These are phyloP conservation scores for Trichophyton rubrum DNA, from an alignment of 2,329 filamentous ascomycete species.

Conservation along the genomic window DNA sequence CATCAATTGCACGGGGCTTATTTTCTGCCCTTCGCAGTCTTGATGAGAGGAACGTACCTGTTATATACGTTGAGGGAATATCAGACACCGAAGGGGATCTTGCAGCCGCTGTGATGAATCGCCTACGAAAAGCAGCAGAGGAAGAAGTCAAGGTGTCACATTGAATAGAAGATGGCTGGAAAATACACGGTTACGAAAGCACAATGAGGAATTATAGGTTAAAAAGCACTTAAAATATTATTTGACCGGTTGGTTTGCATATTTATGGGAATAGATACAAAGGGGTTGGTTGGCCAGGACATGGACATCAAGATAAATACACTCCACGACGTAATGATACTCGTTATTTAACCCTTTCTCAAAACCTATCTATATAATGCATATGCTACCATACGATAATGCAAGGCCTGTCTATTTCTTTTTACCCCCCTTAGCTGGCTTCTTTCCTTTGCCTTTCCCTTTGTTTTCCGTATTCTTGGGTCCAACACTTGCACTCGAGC, in stretches of 20 bases:
- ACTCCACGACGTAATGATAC: too few relatives aligned
- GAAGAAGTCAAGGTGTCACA: constrained; percentile 36
- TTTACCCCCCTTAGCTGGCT: constrained; percentile 25
- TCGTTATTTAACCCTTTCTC: too few relatives aligned
- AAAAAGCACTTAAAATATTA: not conserved
- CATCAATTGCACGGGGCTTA: constrained; percentile 68
- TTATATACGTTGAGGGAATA: constrained; percentile 86
- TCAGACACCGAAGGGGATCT: constrained; percentile 58
- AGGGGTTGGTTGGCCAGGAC: too few relatives aligned
- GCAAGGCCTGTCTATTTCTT: constrained; percentile 13
- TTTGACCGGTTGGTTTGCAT: not conserved
- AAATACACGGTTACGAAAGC: not conserved
- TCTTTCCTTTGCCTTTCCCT: constrained; percentile 17
- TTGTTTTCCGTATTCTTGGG: constrained; percentile 14
- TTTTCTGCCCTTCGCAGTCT: constrained; percentile 80
- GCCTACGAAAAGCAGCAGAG: constrained; percentile 62
- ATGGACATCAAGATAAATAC: too few relatives aligned
- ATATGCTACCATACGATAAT: not conserved
- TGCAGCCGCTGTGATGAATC: constrained; percentile 76
- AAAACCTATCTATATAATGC: too few relatives aligned
- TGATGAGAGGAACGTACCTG: constrained; percentile 63
- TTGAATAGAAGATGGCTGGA: not conserved
- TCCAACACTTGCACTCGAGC: constrained; percentile 20
- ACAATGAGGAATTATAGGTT: not conserved
- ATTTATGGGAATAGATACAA: not conserved